Base-by-base conservation (phyloP, 2,329 filamentous ascomycete genomes). In the Colletotrichum siamense region DNA sequence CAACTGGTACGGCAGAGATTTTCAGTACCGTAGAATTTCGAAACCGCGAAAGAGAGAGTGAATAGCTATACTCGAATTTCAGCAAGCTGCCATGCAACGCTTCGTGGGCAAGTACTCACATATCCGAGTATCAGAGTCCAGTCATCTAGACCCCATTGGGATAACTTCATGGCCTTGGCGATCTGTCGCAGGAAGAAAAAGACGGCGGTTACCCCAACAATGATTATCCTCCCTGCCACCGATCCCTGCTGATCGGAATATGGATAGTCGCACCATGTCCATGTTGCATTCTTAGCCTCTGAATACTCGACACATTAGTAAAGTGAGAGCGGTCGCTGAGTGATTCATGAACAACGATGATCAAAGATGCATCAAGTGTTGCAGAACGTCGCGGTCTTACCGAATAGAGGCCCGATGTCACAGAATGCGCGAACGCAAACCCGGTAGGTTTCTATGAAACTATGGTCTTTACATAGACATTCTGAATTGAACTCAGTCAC, bases 241-340 rank as follows among this genome's bases (percentile, higher is more conserved):
- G 18, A 52, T 12, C 64, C 70, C n/a, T 22, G 34, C 28, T 76
- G 44, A 15, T 61, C 57, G 9, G 64, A 49, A 30, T 73, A 73
- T 2, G 55, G 44, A 16, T 52, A 73, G 18, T 65, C 70, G 15
- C 74, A 76, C 34, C 22, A 55, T 10, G 57, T 59, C 74, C 70
- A 73, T 22, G 74, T 73, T 15, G 24, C 44, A 15, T 76, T 76
- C 49, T 76, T 76, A 28, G 70, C 64, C 7, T 64, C 74, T 76
- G 24, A 39, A 16, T 12, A 22, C 9, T 5, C 9, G 2, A 18
- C 8, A 6, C 8, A 44, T 73, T 44, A 73, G 65, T 63, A 22
- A 64, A 64, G 16, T 16, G 8, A n/a, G 28, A 13, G 8, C 62
- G 15, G 10, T n/a, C 4, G 32, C n/a, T 22, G n/a, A 52, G 44